Conservation (phyloP, 2,329 filamentous ascomycete genomes). For the Plenodomus tracheiphilus region DNA sequence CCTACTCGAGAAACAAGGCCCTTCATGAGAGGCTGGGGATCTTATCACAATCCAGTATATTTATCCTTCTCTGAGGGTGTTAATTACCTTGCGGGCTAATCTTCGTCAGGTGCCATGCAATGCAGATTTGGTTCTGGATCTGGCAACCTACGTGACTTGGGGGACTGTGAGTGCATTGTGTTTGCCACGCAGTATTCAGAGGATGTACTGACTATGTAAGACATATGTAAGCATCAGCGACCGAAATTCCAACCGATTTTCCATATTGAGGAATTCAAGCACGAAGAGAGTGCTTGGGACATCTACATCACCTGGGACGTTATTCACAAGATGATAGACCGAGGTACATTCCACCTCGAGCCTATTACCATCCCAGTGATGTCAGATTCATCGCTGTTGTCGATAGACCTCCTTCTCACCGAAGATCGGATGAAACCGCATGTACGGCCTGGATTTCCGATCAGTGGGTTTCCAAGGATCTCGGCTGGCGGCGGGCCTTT, state of each 20-base stretch:
- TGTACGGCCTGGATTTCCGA: not conserved
- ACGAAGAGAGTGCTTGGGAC: not conserved
- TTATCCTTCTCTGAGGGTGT: not conserved
- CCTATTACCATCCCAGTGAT: not conserved
- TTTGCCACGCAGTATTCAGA: not conserved
- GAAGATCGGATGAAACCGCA: not conserved
- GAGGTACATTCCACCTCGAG: not conserved
- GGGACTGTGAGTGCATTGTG: not conserved
- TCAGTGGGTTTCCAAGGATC: not conserved
- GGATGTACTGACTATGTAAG: not conserved
- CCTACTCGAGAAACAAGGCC: conserved; percentile 17
- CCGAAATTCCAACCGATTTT: not conserved
- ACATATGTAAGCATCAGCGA: not conserved
- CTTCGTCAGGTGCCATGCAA: not conserved
- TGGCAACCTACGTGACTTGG: not conserved
- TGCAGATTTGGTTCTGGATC: not conserved
- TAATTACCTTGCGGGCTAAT: not conserved
- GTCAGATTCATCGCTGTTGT: not conserved
- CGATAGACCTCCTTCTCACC: not conserved
- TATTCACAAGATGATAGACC: not conserved
- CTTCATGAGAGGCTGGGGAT: not conserved
- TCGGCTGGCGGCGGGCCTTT: not conserved
- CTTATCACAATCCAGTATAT: not conserved
- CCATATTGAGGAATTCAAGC: not conserved
- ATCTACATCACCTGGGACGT: not conserved